phyloP scores from a whole-genome alignment of 192 early-diverging fungal genomes.

The Mycoemilia scoparia region DNA sequence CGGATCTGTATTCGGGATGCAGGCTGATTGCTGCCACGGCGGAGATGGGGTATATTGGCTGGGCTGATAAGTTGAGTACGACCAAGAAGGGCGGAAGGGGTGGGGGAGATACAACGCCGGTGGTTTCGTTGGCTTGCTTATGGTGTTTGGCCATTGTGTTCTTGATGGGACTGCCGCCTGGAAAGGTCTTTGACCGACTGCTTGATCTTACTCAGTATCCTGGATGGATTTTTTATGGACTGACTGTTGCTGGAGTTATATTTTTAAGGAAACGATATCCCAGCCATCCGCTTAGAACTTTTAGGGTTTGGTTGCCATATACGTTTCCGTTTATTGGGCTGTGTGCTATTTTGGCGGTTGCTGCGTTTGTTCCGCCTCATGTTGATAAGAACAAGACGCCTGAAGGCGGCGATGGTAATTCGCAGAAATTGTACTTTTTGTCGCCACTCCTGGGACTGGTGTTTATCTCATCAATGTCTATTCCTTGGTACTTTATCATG shows the following conservation, averaged over 20 bases:
- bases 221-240: constrained; percentile 39
- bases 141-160: constrained; percentile 30
- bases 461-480: constrained; percentile 12
- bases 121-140: constrained; percentile 19
- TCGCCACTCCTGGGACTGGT: constrained; percentile 28
- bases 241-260: constrained; percentile 33
- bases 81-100: constrained; percentile 22
- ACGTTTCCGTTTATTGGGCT: constrained; percentile 31
- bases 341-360: constrained; percentile 29
- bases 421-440: constrained; percentile 28
- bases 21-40: constrained; percentile 35
- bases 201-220: constrained; percentile 39
- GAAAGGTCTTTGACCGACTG: constrained; percentile 41
- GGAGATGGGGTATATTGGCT: constrained; percentile 31
- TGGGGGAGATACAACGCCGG: no score
- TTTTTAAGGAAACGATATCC: constrained; percentile 25
- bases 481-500: constrained; percentile 30
- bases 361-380: constrained; percentile 39
- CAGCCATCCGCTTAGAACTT: constrained; percentile 21
- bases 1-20: constrained; percentile 31
- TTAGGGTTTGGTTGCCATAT: constrained; percentile 29
- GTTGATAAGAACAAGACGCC: no score
- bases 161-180: constrained; percentile 33
- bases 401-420: not conserved
- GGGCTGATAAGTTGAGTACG: constrained; percentile 13